Conservation (phyloP, 352 stramenopile species). For the Phytophthora constricta region DNA sequence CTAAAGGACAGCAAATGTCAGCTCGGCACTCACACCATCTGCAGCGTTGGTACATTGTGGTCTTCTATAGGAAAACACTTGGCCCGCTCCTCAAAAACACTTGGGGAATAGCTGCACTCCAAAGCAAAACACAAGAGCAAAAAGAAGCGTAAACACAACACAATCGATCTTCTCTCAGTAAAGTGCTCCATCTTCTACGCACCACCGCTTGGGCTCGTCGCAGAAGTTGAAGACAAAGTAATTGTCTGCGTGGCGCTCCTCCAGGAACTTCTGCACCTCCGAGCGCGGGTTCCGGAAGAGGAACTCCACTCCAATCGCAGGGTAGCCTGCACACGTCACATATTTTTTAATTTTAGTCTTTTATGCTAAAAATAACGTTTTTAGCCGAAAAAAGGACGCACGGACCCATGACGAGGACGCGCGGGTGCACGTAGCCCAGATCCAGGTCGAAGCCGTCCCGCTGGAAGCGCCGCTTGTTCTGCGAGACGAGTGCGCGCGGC, state of each 20-base stretch:
- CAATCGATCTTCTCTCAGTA: no score
- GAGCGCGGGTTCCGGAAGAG: slow-evolving; percentile 68
- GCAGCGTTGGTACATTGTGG: slow-evolving; percentile 73
- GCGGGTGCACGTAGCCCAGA: slow-evolving; percentile 75
- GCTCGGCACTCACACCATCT: slow-evolving; percentile 53
- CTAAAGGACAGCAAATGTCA: background rate
- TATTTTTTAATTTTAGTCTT: slow-evolving; percentile 10
- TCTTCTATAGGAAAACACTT: slow-evolving; percentile 76
- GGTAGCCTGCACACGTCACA: slow-evolving; percentile 54
- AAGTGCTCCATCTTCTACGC: background rate
- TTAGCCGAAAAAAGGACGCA: background rate
- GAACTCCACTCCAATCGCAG: slow-evolving; percentile 58
- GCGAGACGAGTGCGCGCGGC: slow-evolving; percentile 71
- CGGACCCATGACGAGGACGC: slow-evolving; percentile 81
- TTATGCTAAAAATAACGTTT: slow-evolving; percentile 2
- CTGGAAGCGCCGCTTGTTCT: slow-evolving; percentile 78
- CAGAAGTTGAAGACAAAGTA: slow-evolving; percentile 88
- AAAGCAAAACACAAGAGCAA: background rate
- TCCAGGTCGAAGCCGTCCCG: slow-evolving; percentile 72
- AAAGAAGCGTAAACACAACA: background rate
- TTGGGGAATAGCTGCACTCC: slow-evolving; percentile 51
- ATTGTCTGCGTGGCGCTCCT: slow-evolving; percentile 48
- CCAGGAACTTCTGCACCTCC: slow-evolving; percentile 63
- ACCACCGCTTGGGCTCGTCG: slow-evolving; percentile 59
- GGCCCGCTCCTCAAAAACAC: slow-evolving; percentile 52